phyloP scores from a whole-genome alignment of 345 rosid genomes.

The Punica granatum region DNA sequence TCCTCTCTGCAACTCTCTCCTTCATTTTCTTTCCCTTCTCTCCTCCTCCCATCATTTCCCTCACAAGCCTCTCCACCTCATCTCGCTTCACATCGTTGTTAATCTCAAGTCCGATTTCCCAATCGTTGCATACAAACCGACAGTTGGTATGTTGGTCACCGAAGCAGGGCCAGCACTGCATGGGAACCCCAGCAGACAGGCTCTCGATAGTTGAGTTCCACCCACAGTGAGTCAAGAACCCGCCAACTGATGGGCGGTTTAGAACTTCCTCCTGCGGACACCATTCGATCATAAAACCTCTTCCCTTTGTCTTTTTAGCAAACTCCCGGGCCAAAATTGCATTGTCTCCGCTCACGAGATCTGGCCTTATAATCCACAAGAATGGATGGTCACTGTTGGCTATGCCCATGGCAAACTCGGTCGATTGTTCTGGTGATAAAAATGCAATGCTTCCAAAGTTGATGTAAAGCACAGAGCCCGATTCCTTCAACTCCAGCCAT shows the following conservation, averaged over 20 bases:
- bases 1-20: background rate
- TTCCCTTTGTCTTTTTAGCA: background rate
- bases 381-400: constrained; percentile 10
- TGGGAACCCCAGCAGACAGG: constrained; percentile 13
- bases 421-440: constrained; percentile 3
- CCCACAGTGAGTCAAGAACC: constrained; percentile 13
- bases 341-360: constrained; percentile 7
- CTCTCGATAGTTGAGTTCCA: constrained; percentile 20
- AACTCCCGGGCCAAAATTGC: constrained; percentile 5
- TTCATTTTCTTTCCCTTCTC: background rate
- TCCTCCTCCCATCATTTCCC: background rate
- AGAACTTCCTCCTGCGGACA: constrained; percentile 14
- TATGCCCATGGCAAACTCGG: constrained; percentile 13
- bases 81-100: background rate
- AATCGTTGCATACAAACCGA: constrained; percentile 17
- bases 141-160: constrained; percentile 19
- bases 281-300: constrained; percentile 12
- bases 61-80: background rate
- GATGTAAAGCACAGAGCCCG: constrained; percentile 12
- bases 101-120: constrained; percentile 36
- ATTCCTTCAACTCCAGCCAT: constrained; percentile 10
- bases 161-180: constrained; percentile 21
- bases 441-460: constrained; percentile 14
- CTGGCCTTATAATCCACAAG: constrained; percentile 17
- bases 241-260: constrained; percentile 10